Base-by-base conservation (phyloP, 2,329 filamentous ascomycete species). In the Stylonectria norvegica region DNA sequence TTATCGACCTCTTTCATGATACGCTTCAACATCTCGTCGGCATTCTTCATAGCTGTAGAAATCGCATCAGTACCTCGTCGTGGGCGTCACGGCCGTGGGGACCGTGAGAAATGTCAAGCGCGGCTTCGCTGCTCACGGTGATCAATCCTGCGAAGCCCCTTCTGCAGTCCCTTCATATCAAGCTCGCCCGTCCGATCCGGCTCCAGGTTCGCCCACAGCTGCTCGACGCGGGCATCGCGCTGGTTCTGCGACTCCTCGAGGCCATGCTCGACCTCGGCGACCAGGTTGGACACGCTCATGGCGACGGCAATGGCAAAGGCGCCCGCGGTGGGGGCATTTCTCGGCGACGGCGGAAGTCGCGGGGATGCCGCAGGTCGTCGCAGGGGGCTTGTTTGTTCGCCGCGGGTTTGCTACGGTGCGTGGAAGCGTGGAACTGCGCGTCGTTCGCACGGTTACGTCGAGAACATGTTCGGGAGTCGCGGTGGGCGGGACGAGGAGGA, bases 1-100 rank as follows among this genome's bases (percentile, higher is more conserved):
- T 82, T 85, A 61, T 98, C 93, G 48, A 96, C 89, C 46, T 84
- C 78, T 50, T 77, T 75, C 61, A 96, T 77, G 42, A 97, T 86
- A 58, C 86, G 83, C 59, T 80, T 78, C 48, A 98, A 76, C 72
- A 97, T 81, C 25, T 79, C 73, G 64, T 95, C 86, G 61, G 93
- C 93, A 74, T 96, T 93, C 72, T 96, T 95, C 59, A 98, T 65
- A 36, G 77, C 77, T 81, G 55, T 34, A 55, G 48, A 34, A 45
- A 20, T 25, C 46, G 19, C 28, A 48, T 62, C 40, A 62, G 57
- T 48, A 50, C 34, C 35, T 49, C 46, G 30, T 20, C 33, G 29
- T 34, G n/a, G n/a, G n/a, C n/a, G n/a, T 14, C 19, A 19, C 36
- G 32, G 25, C 33, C 34, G 30, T 32, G 33, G 32, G 36, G 38